Percentiles rank a stretch among this genome's conserved stretches.
Conservation (phyloP, 2,329 filamentous ascomycete species). For the Teratosphaeria viscida region DNA sequence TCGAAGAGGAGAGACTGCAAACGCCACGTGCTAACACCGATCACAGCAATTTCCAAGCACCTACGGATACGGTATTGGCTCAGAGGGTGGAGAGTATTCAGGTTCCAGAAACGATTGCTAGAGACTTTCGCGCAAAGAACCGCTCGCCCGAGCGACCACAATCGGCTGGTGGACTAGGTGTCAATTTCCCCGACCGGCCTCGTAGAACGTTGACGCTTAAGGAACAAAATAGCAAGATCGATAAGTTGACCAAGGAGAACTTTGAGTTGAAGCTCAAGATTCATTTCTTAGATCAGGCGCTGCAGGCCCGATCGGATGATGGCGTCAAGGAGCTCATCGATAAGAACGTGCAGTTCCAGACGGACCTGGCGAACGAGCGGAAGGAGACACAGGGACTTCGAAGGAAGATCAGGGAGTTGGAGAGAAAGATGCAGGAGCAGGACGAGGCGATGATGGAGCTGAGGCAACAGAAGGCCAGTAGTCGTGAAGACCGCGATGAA, state of each 20-base stretch:
- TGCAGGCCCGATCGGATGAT: constrained; percentile 90
- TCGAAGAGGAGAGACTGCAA: constrained; percentile 52
- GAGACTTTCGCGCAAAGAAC: constrained; percentile 71
- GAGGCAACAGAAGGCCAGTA: constrained; percentile 28
- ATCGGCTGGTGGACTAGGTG: constrained; percentile 23
- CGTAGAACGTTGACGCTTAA: constrained; percentile 62
- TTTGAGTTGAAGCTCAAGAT: constrained; percentile 96
- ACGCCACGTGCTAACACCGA: constrained; percentile 52
- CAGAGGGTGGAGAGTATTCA: constrained; percentile 83
- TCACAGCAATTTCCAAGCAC: constrained; percentile 31
- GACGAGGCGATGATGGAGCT: constrained; percentile 42
- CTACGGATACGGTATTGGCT: constrained; percentile 77
- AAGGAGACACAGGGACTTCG: constrained; percentile 81
- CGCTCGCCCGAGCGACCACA: constrained; percentile 39
- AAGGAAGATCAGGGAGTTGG: constrained; percentile 72
- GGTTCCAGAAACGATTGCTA: constrained; percentile 77
- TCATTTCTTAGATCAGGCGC: constrained; percentile 86
- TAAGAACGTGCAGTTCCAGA: constrained; percentile 92
- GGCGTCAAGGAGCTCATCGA: constrained; percentile 97
- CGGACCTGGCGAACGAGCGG: constrained; percentile 75
- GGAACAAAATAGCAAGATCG: constrained; percentile 95
- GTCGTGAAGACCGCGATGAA: constrained; percentile 14
- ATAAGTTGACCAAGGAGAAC: constrained; percentile 92
- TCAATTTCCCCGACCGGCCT: constrained; percentile 26
- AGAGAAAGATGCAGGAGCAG: constrained; percentile 60